Conservation (phyloP, 1,139 yeast species). For the Hyphopichia fennica region DNA sequence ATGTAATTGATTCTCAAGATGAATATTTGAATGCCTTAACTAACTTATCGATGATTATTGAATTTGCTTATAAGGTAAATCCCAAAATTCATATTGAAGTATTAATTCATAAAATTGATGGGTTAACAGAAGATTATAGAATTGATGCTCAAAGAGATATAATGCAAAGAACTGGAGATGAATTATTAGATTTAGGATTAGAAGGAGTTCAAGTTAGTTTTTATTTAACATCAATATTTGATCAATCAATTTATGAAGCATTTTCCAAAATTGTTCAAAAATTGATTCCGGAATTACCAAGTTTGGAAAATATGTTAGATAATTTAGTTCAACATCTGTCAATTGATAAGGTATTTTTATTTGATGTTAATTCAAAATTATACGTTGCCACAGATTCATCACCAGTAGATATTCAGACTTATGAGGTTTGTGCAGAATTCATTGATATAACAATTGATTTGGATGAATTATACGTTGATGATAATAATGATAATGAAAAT, state of each 20-base stretch:
- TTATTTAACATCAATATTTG: constrained; percentile 90
- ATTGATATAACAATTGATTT: constrained; percentile 92
- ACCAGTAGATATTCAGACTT: constrained; percentile 92
- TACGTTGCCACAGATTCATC: constrained; percentile 95
- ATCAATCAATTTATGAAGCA: constrained; percentile 94
- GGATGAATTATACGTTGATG: constrained; percentile 65
- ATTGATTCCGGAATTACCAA: constrained; percentile 83
- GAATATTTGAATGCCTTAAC: constrained; percentile 91
- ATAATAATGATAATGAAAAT: constrained; percentile 9
- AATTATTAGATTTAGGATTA: constrained; percentile 80
- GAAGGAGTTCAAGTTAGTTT: constrained; percentile 91
- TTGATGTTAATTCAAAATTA: constrained; percentile 90
- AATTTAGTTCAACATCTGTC: constrained; percentile 85
- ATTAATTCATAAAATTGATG: constrained; percentile 92
- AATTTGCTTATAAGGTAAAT: constrained; percentile 82
- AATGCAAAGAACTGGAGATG: constrained; percentile 95
- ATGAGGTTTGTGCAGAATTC: constrained; percentile 96
- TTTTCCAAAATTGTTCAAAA: constrained; percentile 91
- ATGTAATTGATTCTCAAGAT: constrained; percentile 93
- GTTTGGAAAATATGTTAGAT: constrained; percentile 85
- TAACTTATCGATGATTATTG: constrained; percentile 83
- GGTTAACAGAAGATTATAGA: constrained; percentile 88
- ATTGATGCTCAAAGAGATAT: constrained; percentile 95
- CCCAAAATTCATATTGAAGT: constrained; percentile 89
- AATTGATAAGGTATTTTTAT: constrained; percentile 87